phyloP scores from a whole-genome alignment of 352 stramenopile genomes.

The Globisporangium nodosum region DNA sequence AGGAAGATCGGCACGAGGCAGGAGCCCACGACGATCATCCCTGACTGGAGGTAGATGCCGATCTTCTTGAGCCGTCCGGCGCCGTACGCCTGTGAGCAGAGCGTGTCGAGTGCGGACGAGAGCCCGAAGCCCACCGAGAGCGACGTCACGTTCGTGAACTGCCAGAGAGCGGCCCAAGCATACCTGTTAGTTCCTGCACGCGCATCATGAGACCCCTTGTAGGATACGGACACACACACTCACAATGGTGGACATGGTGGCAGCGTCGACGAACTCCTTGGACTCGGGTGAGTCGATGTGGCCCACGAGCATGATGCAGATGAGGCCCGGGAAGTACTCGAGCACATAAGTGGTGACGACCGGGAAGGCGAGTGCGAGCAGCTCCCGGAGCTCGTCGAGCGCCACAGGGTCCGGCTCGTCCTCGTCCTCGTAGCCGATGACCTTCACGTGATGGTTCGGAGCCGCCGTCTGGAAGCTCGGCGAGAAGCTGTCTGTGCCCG shows the following conservation, averaged over 20 bases:
- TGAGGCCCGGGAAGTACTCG: constrained; percentile 40
- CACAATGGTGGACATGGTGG: constrained; percentile 48
- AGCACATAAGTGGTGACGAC: constrained; percentile 22
- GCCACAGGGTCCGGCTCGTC: constrained; percentile 16
- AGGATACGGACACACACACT: too few species aligned
- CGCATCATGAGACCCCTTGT: too few species aligned
- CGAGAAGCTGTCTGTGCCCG: constrained; percentile 44
- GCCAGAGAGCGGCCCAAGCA: too few species aligned
- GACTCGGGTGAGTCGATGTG: constrained; percentile 47
- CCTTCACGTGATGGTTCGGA: constrained; percentile 26
- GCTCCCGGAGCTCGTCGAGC: constrained; percentile 27
- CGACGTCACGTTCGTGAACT: constrained; percentile 60
- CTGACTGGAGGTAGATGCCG: constrained; percentile 61
- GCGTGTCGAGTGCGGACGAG: constrained; percentile 17
- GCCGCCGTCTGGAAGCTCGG: constrained; percentile 32
- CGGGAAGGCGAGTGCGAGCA: constrained; percentile 38
- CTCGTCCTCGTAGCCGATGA: constrained; percentile 23
- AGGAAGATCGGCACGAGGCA: constrained; percentile 35
- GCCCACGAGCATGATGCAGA: constrained; percentile 57
- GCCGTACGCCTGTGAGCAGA: constrained; percentile 34
- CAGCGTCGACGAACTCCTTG: constrained; percentile 62
- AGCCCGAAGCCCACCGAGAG: constrained; percentile 57
- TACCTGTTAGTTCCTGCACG: too few species aligned
- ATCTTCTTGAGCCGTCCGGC: constrained; percentile 39
- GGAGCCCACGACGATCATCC: constrained; percentile 36